phyloP scores from a whole-genome alignment of 345 rosid species.

The Euphorbia lathyris region DNA sequence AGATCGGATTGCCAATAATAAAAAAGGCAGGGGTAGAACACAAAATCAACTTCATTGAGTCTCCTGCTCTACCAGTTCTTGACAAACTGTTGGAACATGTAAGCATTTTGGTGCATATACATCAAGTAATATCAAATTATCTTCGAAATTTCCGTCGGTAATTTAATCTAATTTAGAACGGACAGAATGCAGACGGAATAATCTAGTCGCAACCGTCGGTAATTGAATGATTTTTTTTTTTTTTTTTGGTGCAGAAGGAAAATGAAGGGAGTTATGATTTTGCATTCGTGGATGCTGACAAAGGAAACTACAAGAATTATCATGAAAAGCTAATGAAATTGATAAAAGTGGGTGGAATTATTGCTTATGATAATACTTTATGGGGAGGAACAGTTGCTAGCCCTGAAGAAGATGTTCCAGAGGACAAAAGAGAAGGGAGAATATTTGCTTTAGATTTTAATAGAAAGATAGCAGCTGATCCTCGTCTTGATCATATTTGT shows the following conservation, averaged over 20 bases:
- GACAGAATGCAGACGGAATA: no score
- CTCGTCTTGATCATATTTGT: conserved; percentile 44
- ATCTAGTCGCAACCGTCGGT: no score
- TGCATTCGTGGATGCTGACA: conserved; percentile 55
- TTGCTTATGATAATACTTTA: conserved; percentile 44
- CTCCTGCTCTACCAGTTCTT: conserved; percentile 33
- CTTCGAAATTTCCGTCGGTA: no score
- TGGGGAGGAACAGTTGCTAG: conserved; percentile 41
- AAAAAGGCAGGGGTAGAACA: conserved; percentile 38
- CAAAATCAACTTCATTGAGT: conserved; percentile 39
- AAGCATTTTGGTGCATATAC: not conserved
- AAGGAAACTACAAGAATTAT: conserved; percentile 38
- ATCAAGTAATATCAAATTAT: not conserved
- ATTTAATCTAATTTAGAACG: no score
- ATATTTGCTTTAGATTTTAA: conserved; percentile 37
- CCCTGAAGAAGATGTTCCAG: conserved; percentile 26
- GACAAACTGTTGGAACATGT: conserved; percentile 34
- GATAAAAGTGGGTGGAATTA: conserved; percentile 41
- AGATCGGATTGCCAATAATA: conserved; percentile 40
- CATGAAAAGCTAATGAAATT: conserved; percentile 43
- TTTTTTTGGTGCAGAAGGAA: conserved; percentile 13
- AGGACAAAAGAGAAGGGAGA: conserved; percentile 22
- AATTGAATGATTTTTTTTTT: no score
- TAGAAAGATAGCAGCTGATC: conserved; percentile 46
- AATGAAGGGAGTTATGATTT: conserved; percentile 48